Base-by-base conservation (phyloP, 192 early-diverging fungal species). In the Coemansia asiatica region DNA sequence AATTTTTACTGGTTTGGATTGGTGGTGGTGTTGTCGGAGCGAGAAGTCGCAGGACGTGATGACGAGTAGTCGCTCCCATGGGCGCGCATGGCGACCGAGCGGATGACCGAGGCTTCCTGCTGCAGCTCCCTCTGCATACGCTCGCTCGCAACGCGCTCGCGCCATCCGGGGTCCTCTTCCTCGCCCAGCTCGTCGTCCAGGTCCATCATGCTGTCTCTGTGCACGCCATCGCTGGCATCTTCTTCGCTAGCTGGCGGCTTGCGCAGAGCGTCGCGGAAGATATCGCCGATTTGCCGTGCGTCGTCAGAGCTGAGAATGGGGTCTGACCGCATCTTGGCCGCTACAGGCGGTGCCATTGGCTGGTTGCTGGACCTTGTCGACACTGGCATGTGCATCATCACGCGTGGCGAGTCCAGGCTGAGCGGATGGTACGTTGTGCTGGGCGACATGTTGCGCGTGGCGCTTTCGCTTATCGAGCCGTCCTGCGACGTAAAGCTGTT, bases 71-170 rank as follows among this genome's bases (percentile, higher is more conserved):
- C 76, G 60, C 76, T 79, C 8, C 76, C 76, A 23, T 79, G 76
- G 4, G 76, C 71, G 16, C 68, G 58, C 76, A 79, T 67, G 16
- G 71, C 76, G 27, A 79, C 76, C 35, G 67, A 74, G 3, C 71
- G 35, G 27, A 79, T 74, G 33, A 79, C 68, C 21, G 76, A 79
- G 1, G 71, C 81, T 33, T 71, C 71, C 46, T 77, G 68, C 60
- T 73, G 63, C 19, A 83, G 69, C 61, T 83, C 81, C 7, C 81
- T 36, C 50, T 74, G 81, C 81, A 83, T 83, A 21, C 81, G 71
- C 33, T 77, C 81, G 35, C 66, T 71, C n/a, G 81, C 81, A 19
- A 77, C 72, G 38, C 76, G 71, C 46, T 77, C 71, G 22, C 81
- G 65, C 72, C 81, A 77, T 25, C 72, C 75, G 18, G 76, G 69